Base-by-base conservation (phyloP, 1,284 basidiomycete genomes). In the Sporisorium scitamineum region DNA sequence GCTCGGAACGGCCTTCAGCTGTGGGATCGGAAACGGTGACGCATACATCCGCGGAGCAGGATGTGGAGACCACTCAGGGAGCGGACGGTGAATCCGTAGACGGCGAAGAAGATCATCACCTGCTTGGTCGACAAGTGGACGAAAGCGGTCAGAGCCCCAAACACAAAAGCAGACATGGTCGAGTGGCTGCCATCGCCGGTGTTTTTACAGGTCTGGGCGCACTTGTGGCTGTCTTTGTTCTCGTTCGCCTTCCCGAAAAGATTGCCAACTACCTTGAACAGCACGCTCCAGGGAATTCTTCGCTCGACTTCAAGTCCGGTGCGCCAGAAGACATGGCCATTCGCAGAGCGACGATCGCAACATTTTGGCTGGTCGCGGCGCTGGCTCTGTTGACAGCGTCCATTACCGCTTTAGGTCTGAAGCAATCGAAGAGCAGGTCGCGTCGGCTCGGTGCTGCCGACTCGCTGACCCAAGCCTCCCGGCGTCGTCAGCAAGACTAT, bases 181-280 rank as follows among this genome's bases (percentile, higher is more conserved):
- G 73, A 26, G 59, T 74, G 14, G 76, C 78, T 2, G 73, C 70
- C 13, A 37, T 79, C 2, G 76, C 72, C 7, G 76, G 76, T 16
- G 52, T 80, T 26, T 74, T 73, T 32, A 80, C 76, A 2, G 79
- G 76, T 5, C 16, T 80, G 4, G 76, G 76, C 16, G 73, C 76
- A 4, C 62, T 80, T 5, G 13, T 79, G 4, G 67, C 79, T 3
- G 79, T 80, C 37, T 79, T 80, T 26, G 65, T 55, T n/a, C 70
- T 80, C 5, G 65, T 80, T 2, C 70, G 75, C 16, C 60, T 80
- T 16, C 79, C 79, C 3, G 65, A 67, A n/a, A 58, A 53, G 44
- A 59, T 80, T 2, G 77, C 79, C 0, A 32, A 53, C 37, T 62
- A 72, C 13, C 53, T 79, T n/a, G 58, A 62, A 37, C 37, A 26